A percentile compares a stretch with the other conserved stretches of the same genome.
Conservation (phyloP, 345 rosid genomes). For the Theobroma cacao region DNA sequence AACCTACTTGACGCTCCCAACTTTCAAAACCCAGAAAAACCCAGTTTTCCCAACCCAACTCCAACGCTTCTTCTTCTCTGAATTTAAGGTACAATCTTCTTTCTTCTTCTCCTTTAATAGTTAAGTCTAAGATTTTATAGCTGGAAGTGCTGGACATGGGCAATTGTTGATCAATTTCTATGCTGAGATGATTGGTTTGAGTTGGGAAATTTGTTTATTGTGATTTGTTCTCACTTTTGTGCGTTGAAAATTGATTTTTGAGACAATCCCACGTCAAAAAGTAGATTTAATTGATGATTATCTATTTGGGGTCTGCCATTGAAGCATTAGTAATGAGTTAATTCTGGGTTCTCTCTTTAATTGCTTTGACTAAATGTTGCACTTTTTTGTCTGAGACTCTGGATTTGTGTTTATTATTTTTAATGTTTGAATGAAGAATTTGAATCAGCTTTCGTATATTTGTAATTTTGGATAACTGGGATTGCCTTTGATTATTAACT, state of each 20-base stretch:
- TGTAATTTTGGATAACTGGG: neutral
- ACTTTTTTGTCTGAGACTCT: neutral
- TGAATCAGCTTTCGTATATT: neutral
- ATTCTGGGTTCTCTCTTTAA: neutral
- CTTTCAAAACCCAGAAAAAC: neutral
- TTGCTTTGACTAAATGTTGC: neutral
- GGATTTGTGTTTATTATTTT: too few relatives aligned
- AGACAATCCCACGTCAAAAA: neutral
- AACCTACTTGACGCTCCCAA: neutral
- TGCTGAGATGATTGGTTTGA: neutral
- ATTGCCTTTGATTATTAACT: neutral
- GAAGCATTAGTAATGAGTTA: neutral
- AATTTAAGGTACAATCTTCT: neutral
- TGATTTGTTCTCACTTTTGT: neutral
- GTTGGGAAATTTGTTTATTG: neutral
- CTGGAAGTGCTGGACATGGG: neutral
- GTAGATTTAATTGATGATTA: neutral
- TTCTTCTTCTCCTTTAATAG: too few relatives aligned
- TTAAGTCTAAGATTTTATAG: neutral
- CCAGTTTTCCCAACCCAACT: neutral
- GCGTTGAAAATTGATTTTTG: neutral
- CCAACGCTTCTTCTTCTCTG: neutral
- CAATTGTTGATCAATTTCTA: neutral
- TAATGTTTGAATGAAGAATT: conserved; percentile 5
- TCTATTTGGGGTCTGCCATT: neutral